Evolutionary conservation across 2,329 filamentous ascomycete genomes (phyloP).

Genomic region (Fusarium coffeatum): DNA sequence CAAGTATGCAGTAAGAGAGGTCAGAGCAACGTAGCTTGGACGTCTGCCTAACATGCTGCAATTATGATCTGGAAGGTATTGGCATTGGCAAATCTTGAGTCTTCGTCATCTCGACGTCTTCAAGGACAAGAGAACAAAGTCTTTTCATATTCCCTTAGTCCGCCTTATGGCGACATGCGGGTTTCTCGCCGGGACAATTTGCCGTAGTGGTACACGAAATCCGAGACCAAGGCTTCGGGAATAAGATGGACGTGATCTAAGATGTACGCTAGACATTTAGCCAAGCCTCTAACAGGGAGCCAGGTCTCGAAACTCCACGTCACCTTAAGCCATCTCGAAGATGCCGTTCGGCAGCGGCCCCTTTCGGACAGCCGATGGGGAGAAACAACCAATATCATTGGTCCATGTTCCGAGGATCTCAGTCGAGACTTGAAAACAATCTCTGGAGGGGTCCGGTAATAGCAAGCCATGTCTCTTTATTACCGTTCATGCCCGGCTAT

Average conservation of each 20-base stretch:
- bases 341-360: conserved; percentile 23
- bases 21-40: background rate
- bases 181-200: conserved; percentile 5
- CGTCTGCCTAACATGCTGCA: background rate
- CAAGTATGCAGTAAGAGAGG: background rate
- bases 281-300: conserved; percentile 26
- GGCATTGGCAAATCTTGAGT: background rate
- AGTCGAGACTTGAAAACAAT: background rate
- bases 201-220: conserved; percentile 5
- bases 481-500: conserved; percentile 26
- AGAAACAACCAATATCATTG: background rate
- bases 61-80: background rate
- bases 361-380: conserved; percentile 19
- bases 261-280: conserved; percentile 21
- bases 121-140: background rate
- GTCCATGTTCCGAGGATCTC: background rate
- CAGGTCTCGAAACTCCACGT: conserved; percentile 6
- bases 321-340: background rate
- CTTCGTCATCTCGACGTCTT: background rate
- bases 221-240: conserved; percentile 27
- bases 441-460: conserved; percentile 4
- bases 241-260: conserved; percentile 40
- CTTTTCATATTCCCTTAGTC: background rate
- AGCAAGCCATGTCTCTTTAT: background rate
- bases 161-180: conserved; percentile 4